Conservation (phyloP, 768 basidiomycete genomes). For the Mycena vitilis region DNA sequence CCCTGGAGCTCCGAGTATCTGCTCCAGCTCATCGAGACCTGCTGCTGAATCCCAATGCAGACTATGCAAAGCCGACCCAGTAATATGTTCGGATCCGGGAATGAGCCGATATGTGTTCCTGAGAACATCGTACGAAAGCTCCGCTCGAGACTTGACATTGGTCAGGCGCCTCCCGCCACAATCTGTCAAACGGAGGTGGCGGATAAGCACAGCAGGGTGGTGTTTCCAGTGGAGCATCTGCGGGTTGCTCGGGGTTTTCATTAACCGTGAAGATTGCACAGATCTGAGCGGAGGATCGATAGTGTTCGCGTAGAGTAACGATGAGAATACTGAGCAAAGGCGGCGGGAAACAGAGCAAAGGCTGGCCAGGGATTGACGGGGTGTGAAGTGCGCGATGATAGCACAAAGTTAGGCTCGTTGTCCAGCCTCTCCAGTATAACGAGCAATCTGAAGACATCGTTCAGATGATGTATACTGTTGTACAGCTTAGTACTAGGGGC, state of each 20-base stretch:
- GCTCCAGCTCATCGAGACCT: conserved; percentile 8
- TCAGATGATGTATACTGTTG: too few relatives aligned
- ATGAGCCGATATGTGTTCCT: neutral
- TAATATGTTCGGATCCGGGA: neutral
- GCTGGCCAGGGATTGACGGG: conserved; percentile 1
- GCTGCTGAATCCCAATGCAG: conserved; percentile 15
- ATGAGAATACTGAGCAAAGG: conserved; percentile 12
- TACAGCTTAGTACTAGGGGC: too few relatives aligned
- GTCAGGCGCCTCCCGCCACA: neutral
- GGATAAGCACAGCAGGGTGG: conserved; percentile 5
- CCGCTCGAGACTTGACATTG: neutral
- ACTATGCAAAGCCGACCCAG: conserved; percentile 9
- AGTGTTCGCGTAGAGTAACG: conserved; percentile 12
- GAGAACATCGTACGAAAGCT: neutral
- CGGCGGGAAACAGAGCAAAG: conserved; percentile 24
- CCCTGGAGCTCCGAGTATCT: neutral
- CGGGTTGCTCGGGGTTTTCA: conserved; percentile 13
- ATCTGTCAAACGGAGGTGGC: neutral
- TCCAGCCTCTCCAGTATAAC: too few relatives aligned
- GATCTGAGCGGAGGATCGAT: conserved; percentile 6
- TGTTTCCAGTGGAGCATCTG: conserved; percentile 1
- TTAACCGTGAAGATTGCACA: conserved; percentile 2
- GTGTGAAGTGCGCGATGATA: conserved; percentile 63
- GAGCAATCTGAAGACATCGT: too few relatives aligned
- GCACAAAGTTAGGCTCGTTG: too few relatives aligned